Conservation (phyloP, 495 filamentous ascomycete species). For the Xanthoparmelia taractica region DNA sequence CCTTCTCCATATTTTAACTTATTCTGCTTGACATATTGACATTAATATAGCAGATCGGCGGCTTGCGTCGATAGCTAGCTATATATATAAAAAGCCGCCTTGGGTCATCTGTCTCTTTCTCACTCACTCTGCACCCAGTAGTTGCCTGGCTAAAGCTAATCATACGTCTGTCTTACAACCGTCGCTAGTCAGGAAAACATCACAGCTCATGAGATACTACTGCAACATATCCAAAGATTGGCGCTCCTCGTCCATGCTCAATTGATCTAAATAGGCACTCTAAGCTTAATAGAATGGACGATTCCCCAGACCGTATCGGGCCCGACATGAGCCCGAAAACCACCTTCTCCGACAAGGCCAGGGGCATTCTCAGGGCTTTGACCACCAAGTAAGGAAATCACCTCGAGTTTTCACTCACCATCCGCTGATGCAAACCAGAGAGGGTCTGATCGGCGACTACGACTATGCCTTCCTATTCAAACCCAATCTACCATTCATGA, state of each 20-base stretch:
- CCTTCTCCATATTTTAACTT: not conserved
- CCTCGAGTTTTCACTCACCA: not conserved
- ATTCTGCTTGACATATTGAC: not conserved
- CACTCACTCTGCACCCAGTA: not conserved
- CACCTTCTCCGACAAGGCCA: conserved; percentile 33
- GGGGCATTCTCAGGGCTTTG: conserved; percentile 36
- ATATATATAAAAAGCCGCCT: not conserved
- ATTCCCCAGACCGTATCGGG: conserved; percentile 43
- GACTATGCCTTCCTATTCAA: conserved; percentile 75
- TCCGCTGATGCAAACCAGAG: conserved; percentile 24
- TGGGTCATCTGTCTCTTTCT: not conserved
- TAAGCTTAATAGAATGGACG: conserved; percentile 11
- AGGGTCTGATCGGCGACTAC: conserved; percentile 76
- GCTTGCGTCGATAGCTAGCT: conserved; percentile 4
- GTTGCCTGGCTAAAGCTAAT: not conserved
- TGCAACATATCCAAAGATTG: conserved; percentile 12
- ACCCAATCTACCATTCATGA: conserved; percentile 79
- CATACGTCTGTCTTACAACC: not conserved
- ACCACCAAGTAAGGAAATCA: conserved; percentile 41
- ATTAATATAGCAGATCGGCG: conserved; percentile 12
- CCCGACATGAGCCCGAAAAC: conserved; percentile 39
- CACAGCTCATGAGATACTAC: conserved; percentile 3
- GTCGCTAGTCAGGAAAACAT: not conserved
- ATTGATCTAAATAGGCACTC: not conserved
- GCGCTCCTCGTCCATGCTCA: conserved; percentile 7